Evolutionary conservation across 345 rosid genomes (phyloP), one percentile per base, ranked within the genome.

Genomic region (Brassica rapa): DNA sequence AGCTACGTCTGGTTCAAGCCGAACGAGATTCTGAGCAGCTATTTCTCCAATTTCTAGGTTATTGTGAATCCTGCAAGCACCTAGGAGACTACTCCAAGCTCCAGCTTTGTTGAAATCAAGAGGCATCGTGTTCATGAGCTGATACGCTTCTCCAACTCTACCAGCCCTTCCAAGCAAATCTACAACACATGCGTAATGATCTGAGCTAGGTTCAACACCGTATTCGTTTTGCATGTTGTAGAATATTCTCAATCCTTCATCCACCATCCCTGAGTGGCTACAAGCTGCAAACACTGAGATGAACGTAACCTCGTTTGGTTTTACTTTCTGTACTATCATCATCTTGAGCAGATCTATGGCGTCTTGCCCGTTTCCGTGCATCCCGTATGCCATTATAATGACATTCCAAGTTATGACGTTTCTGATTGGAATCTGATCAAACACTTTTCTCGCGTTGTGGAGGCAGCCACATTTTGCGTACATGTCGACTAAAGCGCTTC

Each of bases 1-100:
- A 14, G 94, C 93, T 59, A 89, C 93, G 56, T 84, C 72, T 4
- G 98, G 98, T 79, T 94, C 92, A 72, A 89, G 72, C 14, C 33
- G 77, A 39, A 94, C 72, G 77, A 94, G 91, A 79, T 88, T 87
- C 56, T 27, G 74, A 37, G 94, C 97, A 30, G 87, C 89, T 3
- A 85, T 83, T 87, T 94, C 97, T 74, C 95, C 97, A 19, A 92
- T 85, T 82, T 90, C 88, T 41, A 90, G 82, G 55, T 92, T 88
- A 39, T 82, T 86, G 83, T 92, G 89, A 60, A 86, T 78, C 56
- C 92, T 79, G 74, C 92, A 88, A 46, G 93, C 93, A 43, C 97
- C 99, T 6, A 94, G 91, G 88, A 94, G 83, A 77, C 96, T 88
- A 85, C 99, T 91, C 98, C 94, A 92, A 8, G 96, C 91, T 71